Evolutionary conservation across 192 early-diverging fungal species (phyloP).

Genomic region (Podila clonocystis): DNA sequence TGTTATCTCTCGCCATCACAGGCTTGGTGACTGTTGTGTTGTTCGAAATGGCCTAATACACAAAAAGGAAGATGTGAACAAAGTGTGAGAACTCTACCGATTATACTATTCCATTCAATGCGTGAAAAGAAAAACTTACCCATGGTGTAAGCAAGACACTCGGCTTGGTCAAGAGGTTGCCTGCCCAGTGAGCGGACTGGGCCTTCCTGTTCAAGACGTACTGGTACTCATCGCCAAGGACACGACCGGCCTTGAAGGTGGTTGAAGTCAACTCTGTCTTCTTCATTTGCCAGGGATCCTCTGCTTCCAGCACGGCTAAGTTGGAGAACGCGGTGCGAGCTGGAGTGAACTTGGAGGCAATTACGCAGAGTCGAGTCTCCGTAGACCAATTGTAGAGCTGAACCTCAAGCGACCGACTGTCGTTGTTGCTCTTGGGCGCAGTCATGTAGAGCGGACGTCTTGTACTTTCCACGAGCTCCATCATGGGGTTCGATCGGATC

Average conservation of each 20-base stretch:
- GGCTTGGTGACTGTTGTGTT: neutral
- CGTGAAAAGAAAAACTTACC: conserved; percentile 27
- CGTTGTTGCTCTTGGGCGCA: neutral
- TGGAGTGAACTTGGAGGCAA: conserved; percentile 28
- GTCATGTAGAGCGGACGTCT: conserved; percentile 23
- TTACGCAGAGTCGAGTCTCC: conserved; percentile 26
- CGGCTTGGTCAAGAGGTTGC: conserved; percentile 57
- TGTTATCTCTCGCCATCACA: neutral
- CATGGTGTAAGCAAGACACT: conserved; percentile 54
- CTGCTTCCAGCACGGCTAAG: conserved; percentile 5
- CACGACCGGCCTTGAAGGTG: conserved; percentile 42
- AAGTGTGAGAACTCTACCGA: too few species aligned
- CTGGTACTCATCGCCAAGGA: conserved; percentile 62
- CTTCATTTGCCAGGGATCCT: conserved; percentile 15
- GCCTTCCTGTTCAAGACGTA: conserved; percentile 60
- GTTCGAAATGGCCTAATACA: neutral
- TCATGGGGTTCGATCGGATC: conserved; percentile 33
- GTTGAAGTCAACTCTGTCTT: conserved; percentile 19
- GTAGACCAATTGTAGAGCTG: conserved; percentile 41
- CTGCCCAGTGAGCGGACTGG: conserved; percentile 48
- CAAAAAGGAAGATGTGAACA: neutral
- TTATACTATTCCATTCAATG: too few species aligned
- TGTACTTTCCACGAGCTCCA: conserved; percentile 23
- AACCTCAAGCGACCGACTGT: conserved; percentile 4
- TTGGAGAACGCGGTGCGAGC: conserved; percentile 1